Base-by-base conservation (phyloP, 2,329 filamentous ascomycete species). In the Graphilbum fragrans region DNA sequence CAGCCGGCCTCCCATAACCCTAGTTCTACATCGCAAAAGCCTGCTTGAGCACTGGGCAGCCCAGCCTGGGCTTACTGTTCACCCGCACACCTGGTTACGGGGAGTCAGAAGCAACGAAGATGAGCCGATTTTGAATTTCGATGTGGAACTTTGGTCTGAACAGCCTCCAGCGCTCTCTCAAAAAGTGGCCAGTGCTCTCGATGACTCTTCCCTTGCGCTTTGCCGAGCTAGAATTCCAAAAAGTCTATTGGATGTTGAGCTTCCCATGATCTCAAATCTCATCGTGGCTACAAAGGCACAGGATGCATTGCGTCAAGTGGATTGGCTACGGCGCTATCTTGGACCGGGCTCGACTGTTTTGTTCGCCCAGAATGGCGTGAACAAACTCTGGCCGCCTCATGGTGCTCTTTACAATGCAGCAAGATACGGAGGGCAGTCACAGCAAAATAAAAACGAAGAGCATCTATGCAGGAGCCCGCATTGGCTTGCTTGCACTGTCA, bases 341-440 rank as follows among this genome's bases (percentile, higher is more conserved):
- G 70, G 77, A 47, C 58, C 63, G 3, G 59, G 68, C 4, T 85
- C 80, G n/a, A 82, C 84, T 0, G 74, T 95, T n/a, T 69, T 82
- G 12, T 84, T 95, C 52, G 64, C 86, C 20, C 88, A 95, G 52
- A 94, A 94, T 52, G 90, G 90, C 37, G 82, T 95, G 76, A 87
- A 84, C 25, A 69, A 65, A 48, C 56, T 74, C 16, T 76, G 72
- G 72, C 70, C 71, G 20, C 72, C 72, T 8, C 55, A 66, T 38
- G 70, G 70, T 3, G 49, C 51, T 4, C 44, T 54, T 2, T 75
- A 74, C 52, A 56, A 58, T 29, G 47, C 51, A 2, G 53, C 59
- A 41, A 60, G 70, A 17, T 73, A 64, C 41, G 49, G 20, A 38
- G 42, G 16, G 21, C 14, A 17, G n/a, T 19, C 11, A 14, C 29